Conservation (phyloP, 1,139 yeast genomes). For the Yarrowia galli region DNA sequence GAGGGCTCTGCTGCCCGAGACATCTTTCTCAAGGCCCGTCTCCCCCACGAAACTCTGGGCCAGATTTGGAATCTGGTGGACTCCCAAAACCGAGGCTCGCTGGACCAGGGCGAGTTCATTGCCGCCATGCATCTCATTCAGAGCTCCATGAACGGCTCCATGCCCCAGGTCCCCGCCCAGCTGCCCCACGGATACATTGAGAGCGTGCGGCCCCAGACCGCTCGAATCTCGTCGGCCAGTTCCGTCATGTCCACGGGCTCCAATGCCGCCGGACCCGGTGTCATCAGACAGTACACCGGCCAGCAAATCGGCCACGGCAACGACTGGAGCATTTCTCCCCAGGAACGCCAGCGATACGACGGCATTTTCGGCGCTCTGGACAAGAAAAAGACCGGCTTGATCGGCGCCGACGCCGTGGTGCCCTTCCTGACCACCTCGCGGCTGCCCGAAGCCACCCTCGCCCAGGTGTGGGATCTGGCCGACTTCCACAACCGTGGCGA, state of each 20-base stretch:
- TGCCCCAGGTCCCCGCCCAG: slow-evolving; percentile 70
- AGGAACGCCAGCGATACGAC: slow-evolving; percentile 80
- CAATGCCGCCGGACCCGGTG: slow-evolving; percentile 43
- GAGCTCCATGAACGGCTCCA: slow-evolving; percentile 70
- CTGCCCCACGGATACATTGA: slow-evolving; percentile 59
- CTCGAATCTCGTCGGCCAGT: slow-evolving; percentile 43
- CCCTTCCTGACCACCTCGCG: slow-evolving; percentile 88
- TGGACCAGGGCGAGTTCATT: slow-evolving; percentile 76
- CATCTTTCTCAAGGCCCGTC: slow-evolving; percentile 85
- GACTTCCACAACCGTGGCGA: slow-evolving; percentile 88
- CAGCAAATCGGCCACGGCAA: slow-evolving; percentile 64
- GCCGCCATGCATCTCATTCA: slow-evolving; percentile 97
- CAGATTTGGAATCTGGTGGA: slow-evolving; percentile 92
- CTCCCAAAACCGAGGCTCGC: slow-evolving; percentile 71
- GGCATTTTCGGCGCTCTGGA: slow-evolving; percentile 80
- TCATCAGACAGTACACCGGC: slow-evolving; percentile 47
- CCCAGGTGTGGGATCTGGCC: slow-evolving; percentile 92
- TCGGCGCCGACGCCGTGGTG: slow-evolving; percentile 78
- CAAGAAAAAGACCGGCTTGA: slow-evolving; percentile 64
- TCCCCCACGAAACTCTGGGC: slow-evolving; percentile 78
- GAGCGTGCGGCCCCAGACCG: slow-evolving; percentile 43
- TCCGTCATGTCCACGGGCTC: slow-evolving; percentile 42
- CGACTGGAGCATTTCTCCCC: slow-evolving; percentile 74
- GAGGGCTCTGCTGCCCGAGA: slow-evolving; percentile 81
- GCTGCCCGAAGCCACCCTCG: slow-evolving; percentile 82